Evolutionary conservation across 257 asterid genomes (phyloP).

Genomic region (Solanum dulcamara): DNA sequence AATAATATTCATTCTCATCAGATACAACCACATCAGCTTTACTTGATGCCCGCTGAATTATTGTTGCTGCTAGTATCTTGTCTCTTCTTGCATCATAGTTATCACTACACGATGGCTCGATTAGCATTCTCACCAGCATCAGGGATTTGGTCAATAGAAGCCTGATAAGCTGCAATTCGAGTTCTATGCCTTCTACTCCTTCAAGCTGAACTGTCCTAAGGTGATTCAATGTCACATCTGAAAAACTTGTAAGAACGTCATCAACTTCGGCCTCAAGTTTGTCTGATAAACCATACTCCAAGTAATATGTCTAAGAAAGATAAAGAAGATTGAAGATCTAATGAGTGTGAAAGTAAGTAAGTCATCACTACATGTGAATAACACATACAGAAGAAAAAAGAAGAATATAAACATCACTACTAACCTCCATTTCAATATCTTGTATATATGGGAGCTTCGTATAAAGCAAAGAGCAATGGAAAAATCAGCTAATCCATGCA

Average conservation of each 20-base stretch:
- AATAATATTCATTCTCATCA: background rate
- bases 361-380: background rate
- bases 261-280: background rate
- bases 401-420: background rate
- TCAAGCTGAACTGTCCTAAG: background rate
- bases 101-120: background rate
- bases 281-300: background rate
- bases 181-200: background rate
- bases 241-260: background rate
- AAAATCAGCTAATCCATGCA: background rate
- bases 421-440: background rate
- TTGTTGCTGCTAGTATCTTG: background rate
- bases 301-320: background rate
- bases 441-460: background rate
- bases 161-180: background rate
- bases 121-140: background rate
- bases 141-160: background rate
- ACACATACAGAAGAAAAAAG: background rate
- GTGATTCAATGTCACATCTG: background rate
- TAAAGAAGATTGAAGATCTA: background rate
- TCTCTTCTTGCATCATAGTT: background rate
- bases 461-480: background rate
- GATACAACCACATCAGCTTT: background rate
- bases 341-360: background rate
- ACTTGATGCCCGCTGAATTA: background rate